Conservation (phyloP, 2,329 filamentous ascomycete genomes). For the Gaeumannomyces sp. region DNA sequence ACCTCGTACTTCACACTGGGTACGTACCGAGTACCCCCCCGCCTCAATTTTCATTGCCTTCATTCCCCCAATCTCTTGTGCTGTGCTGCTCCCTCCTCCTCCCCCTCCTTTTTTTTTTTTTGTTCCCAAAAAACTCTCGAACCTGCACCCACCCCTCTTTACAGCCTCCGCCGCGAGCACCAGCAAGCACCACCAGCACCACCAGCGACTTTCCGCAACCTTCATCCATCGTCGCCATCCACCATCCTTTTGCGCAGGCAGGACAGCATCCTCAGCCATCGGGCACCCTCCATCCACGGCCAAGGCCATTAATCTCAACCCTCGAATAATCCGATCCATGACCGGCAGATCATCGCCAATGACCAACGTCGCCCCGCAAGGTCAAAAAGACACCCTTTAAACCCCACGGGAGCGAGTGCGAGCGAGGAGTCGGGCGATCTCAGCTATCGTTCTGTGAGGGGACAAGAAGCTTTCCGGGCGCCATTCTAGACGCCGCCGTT, state of each 20-base stretch:
- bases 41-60: conserved; percentile 13
- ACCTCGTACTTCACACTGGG: conserved; percentile 9
- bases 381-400: conserved; percentile 64
- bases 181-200: conserved; percentile 6
- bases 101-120: conserved; percentile 23
- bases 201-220: neutral
- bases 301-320: conserved; percentile 22
- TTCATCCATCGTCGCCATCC: conserved; percentile 1
- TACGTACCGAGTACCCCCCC: conserved; percentile 17
- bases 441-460: conserved; percentile 51
- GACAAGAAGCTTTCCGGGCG: conserved; percentile 25
- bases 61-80: conserved; percentile 18
- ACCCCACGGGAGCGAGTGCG: conserved; percentile 60
- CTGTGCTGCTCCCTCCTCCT: conserved; percentile 18
- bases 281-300: conserved; percentile 19
- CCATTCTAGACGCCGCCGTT: conserved; percentile 19
- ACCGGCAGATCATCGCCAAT: conserved; percentile 47
- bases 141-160: conserved; percentile 21
- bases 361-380: conserved; percentile 41
- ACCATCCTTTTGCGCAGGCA: neutral
- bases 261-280: conserved; percentile 4
- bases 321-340: conserved; percentile 36
- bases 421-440: conserved; percentile 53
- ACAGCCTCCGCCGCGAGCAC: conserved; percentile 11
- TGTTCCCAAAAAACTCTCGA: conserved; percentile 22